Percentiles rank a stretch among this genome's conserved stretches.
Conservation (phyloP, 2,329 filamentous ascomycete species). For the Didymella arachidicola region DNA sequence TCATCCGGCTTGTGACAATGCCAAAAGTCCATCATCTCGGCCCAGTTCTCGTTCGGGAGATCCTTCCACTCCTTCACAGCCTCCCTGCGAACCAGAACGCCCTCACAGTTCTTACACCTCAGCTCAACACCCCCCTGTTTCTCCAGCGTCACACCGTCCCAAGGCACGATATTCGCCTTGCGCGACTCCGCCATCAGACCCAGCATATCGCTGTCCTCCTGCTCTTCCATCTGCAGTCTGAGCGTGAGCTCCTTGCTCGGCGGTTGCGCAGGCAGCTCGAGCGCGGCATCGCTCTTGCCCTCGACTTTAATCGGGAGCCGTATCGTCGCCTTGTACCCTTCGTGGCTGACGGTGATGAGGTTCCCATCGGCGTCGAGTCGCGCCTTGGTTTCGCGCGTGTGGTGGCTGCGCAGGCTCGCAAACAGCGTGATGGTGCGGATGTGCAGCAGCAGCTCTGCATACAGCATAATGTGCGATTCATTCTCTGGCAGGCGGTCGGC, state of each 20-base stretch:
- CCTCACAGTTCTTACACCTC: constrained; percentile 39
- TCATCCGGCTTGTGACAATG: constrained; percentile 92
- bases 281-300: constrained; percentile 54
- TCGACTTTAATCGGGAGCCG: constrained; percentile 57
- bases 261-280: constrained; percentile 59
- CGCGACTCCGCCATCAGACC: constrained; percentile 42
- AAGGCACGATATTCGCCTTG: constrained; percentile 52
- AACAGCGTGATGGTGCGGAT: constrained; percentile 68
- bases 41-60: constrained; percentile 95
- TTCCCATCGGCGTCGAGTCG: constrained; percentile 55
- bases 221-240: constrained; percentile 61
- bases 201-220: constrained; percentile 42
- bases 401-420: constrained; percentile 58
- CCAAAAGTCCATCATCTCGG: constrained; percentile 99
- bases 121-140: constrained; percentile 30
- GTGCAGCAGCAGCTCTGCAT: constrained; percentile 67
- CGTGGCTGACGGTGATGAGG: constrained; percentile 56
- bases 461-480: constrained; percentile 54
- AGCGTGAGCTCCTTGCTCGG: constrained; percentile 61
- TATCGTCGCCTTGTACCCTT: constrained; percentile 55
- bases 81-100: constrained; percentile 27
- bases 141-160: constrained; percentile 52
- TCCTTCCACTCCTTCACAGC: constrained; percentile 76
- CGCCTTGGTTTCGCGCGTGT: constrained; percentile 54
- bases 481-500: constrained; percentile 38